These are phyloP conservation scores for Phascolomyces articulosus DNA, from an alignment of 371 early-diverging fungal species.

Conservation along the genomic window DNA sequence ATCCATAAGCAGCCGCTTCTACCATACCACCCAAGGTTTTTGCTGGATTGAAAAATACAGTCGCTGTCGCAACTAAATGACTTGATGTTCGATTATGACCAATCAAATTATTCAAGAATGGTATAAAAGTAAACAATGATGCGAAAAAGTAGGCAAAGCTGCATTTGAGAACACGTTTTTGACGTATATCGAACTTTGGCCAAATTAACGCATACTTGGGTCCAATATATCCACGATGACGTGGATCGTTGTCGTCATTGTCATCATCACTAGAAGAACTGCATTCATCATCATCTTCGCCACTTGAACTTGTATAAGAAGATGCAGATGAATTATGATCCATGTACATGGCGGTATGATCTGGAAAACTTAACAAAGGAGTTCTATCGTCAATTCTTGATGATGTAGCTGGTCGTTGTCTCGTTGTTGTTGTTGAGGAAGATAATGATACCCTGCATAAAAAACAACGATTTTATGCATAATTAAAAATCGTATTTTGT, in stretches of 20 bases:
- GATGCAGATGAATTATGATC: no score
- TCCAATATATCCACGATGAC: not conserved
- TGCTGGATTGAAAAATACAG: slow-evolving; percentile 74
- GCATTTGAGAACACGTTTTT: slow-evolving; percentile 61
- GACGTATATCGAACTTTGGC: slow-evolving; percentile 25
- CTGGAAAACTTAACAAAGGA: not conserved
- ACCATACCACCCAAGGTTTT: slow-evolving; percentile 70
- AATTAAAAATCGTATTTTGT: not conserved
- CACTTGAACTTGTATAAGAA: no score
- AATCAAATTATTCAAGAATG: slow-evolving; percentile 48
- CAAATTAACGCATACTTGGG: not conserved
- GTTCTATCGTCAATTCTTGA: not conserved
- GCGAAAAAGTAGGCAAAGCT: slow-evolving; percentile 66
- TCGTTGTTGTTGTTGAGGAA: no score
- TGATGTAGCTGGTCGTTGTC: no score
- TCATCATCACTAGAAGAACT: not conserved
- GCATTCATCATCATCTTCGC: no score
- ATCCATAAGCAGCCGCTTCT: slow-evolving; percentile 64
- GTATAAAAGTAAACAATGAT: slow-evolving; percentile 66
- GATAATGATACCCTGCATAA: no score
- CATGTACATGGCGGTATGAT: no score
- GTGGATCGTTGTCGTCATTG: not conserved
- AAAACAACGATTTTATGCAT: not conserved
- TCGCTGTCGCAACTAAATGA: slow-evolving; percentile 67
- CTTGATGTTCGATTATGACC: slow-evolving; percentile 54